Conservation (phyloP, 2,329 filamentous ascomycete species). For the Colletotrichum sp. region DNA sequence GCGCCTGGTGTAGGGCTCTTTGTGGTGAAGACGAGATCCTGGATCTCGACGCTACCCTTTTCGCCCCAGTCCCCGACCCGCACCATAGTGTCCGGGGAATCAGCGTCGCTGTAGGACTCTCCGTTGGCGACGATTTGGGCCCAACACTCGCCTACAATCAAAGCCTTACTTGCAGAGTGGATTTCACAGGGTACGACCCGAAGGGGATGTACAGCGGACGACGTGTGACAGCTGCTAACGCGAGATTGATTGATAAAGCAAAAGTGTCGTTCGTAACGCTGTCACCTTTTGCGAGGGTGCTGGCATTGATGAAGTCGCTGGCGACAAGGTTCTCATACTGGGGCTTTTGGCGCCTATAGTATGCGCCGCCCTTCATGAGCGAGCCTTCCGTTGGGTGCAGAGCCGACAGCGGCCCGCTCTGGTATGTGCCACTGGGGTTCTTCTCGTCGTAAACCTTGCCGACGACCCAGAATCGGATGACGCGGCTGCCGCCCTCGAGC, state of each 20-base stretch:
- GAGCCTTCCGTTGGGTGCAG: background rate
- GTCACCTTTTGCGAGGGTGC: constrained; percentile 41
- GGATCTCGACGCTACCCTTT: constrained; percentile 60
- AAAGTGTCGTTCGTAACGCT: constrained; percentile 59
- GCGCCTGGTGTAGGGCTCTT: constrained; percentile 59
- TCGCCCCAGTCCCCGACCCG: constrained; percentile 59
- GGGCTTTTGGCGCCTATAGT: background rate
- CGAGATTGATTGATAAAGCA: background rate
- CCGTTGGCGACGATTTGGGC: constrained; percentile 52
- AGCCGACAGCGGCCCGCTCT: background rate
- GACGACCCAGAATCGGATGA: background rate
- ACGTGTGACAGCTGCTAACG: constrained; percentile 22
- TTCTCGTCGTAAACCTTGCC: background rate
- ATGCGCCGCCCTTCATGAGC: background rate
- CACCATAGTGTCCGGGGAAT: constrained; percentile 54
- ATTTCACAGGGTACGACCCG: constrained; percentile 28
- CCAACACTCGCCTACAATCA: constrained; percentile 50
- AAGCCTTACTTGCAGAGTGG: background rate
- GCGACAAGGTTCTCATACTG: background rate
- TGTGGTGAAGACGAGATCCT: constrained; percentile 63
- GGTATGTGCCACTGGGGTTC: background rate
- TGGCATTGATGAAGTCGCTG: background rate
- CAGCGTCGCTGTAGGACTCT: constrained; percentile 45
- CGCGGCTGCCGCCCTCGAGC: background rate
- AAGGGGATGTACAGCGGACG: constrained; percentile 50